phyloP scores from a whole-genome alignment of 1,139 yeast genomes.

The Schizosaccharomyces versatilis region DNA sequence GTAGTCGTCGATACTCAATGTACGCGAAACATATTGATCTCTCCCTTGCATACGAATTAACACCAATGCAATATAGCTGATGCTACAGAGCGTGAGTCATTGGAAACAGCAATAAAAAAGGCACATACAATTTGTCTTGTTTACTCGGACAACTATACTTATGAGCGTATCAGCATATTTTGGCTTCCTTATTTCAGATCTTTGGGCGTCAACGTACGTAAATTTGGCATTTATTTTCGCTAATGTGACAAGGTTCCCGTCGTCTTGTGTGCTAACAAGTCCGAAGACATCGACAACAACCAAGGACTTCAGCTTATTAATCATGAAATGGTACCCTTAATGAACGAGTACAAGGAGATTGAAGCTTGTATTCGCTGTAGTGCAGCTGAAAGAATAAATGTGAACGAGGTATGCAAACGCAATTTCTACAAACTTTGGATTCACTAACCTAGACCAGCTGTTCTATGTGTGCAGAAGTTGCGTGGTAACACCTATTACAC shows the following conservation, averaged over 20 bases:
- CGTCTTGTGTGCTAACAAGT: conserved; percentile 68
- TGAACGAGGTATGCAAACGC: conserved; percentile 29
- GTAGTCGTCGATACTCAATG: conserved; percentile 56
- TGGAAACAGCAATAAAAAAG: conserved; percentile 54
- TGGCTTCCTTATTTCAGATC: conserved; percentile 91
- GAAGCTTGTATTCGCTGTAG: conserved; percentile 79
- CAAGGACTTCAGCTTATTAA: conserved; percentile 19
- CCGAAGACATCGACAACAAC: conserved; percentile 18
- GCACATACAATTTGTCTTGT: conserved; percentile 89
- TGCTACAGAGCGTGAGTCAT: conserved; percentile 30
- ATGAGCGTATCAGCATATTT: conserved; percentile 69
- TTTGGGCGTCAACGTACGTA: conserved; percentile 49
- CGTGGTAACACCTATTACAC: conserved; percentile 81
- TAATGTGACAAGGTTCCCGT: conserved; percentile 35
- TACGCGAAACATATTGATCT: not conserved
- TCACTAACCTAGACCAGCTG: conserved; percentile 21
- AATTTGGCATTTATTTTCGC: not conserved
- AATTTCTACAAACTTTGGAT: not conserved
- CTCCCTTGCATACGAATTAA: not conserved
- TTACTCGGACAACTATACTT: conserved; percentile 80
- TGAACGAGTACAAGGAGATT: conserved; percentile 80
- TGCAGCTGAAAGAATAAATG: conserved; percentile 58
- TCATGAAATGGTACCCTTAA: conserved; percentile 50
- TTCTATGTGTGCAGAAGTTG: conserved; percentile 83
- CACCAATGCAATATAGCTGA: conserved; percentile 18